Conservation (phyloP, 2,329 filamentous ascomycete species). For the Plenodomus lindquistii region DNA sequence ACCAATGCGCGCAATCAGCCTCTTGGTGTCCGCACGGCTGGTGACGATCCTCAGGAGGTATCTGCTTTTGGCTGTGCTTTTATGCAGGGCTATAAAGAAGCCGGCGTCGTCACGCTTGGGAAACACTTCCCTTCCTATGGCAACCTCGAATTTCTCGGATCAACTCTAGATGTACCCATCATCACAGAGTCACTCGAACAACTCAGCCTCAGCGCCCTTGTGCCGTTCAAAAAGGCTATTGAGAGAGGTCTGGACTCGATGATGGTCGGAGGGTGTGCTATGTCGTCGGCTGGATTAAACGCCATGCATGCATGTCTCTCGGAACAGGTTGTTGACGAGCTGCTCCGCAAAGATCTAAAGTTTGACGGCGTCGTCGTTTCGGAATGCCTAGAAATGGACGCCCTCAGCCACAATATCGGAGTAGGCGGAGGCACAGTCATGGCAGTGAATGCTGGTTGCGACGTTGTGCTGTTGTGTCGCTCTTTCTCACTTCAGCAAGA, state of each 20-base stretch:
- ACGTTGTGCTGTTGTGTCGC: slow-evolving; percentile 84
- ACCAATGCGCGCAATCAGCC: slow-evolving; percentile 92
- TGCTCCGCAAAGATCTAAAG: slow-evolving; percentile 83
- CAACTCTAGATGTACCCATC: slow-evolving; percentile 87
- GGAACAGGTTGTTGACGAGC: slow-evolving; percentile 87
- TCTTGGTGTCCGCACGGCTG: slow-evolving; percentile 83
- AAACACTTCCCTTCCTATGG: slow-evolving; percentile 98
- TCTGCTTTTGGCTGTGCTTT: slow-evolving; percentile 89
- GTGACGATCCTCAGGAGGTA: slow-evolving; percentile 93
- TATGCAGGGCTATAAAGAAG: slow-evolving; percentile 91
- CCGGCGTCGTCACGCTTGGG: slow-evolving; percentile 83
- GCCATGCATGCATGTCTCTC: slow-evolving; percentile 94
- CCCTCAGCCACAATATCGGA: slow-evolving; percentile 92
- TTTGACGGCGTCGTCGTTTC: slow-evolving; percentile 94
- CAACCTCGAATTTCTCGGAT: slow-evolving; percentile 90
- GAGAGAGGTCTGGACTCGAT: slow-evolving; percentile 85
- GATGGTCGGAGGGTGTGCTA: slow-evolving; percentile 93
- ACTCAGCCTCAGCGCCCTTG: slow-evolving; percentile 84
- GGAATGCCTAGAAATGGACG: slow-evolving; percentile 96
- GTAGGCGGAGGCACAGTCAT: slow-evolving; percentile 96
- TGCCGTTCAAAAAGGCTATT: slow-evolving; percentile 91
- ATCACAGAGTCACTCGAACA: slow-evolving; percentile 95
- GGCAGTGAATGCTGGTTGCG: slow-evolving; percentile 95
- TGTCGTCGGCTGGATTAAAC: slow-evolving; percentile 88
- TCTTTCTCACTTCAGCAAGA: slow-evolving; percentile 89